A percentile compares a stretch with the other conserved stretches of the same genome.
phyloP scores from a whole-genome alignment of 202 grass and related monocot species.

The Digitaria exilis region DNA sequence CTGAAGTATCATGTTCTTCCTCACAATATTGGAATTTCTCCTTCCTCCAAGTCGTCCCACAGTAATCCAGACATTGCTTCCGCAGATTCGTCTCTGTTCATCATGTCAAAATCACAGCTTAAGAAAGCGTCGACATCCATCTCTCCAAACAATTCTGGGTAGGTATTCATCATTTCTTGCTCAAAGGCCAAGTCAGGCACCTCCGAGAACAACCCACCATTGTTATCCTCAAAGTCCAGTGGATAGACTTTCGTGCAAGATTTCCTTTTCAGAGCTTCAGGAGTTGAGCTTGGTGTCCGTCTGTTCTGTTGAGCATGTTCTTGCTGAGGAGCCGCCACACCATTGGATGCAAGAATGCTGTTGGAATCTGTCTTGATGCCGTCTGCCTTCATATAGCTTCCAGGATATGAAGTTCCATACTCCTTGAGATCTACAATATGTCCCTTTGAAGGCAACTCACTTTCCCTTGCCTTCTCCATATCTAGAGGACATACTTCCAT shows the following conservation, averaged over 20 bases:
- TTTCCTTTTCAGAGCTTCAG: constrained; percentile 43
- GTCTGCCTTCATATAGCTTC: not conserved
- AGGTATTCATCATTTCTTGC: constrained; percentile 63
- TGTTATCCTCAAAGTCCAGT: constrained; percentile 1
- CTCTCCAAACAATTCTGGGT: constrained; percentile 66
- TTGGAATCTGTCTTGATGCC: constrained; percentile 1
- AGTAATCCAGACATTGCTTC: constrained; percentile 10
- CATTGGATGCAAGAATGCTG: constrained; percentile 20
- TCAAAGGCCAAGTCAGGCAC: constrained; percentile 58
- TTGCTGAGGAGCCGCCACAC: not conserved
- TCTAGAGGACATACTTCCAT: constrained; percentile 22
- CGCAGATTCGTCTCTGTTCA: constrained; percentile 29
- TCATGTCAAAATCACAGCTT: constrained; percentile 55
- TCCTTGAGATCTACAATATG: too few species aligned
- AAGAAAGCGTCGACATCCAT: constrained; percentile 77
- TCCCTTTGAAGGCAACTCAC: not conserved
- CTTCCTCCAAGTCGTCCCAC: constrained; percentile 71
- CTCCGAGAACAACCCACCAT: not conserved
- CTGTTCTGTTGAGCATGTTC: constrained; percentile 21
- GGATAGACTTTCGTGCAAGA: constrained; percentile 44
- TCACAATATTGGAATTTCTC: constrained; percentile 61
- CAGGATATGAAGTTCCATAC: constrained; percentile 21
- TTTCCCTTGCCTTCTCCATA: constrained; percentile 7
- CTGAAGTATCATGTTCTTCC: not conserved
- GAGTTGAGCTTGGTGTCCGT: constrained; percentile 13